A percentile compares a stretch with the other conserved stretches of the same genome.
These are phyloP conservation scores for Sphaerostilbella broomeana DNA, from an alignment of 2,329 filamentous ascomycete genomes.

Conservation along the genomic window DNA sequence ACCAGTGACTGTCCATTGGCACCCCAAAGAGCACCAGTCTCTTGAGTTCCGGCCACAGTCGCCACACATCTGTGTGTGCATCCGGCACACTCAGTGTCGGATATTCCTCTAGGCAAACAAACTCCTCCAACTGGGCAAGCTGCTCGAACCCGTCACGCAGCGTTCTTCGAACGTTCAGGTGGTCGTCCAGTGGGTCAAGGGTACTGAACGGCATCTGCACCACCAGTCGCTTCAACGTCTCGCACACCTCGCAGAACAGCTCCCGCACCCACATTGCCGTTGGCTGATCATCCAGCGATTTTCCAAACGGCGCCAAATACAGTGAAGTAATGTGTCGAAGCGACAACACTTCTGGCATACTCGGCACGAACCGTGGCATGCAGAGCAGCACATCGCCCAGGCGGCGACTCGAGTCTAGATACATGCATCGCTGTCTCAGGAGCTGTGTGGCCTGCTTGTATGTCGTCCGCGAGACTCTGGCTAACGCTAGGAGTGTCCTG, in stretches of 20 bases:
- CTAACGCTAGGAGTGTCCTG: slow-evolving; percentile 38
- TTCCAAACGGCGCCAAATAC: slow-evolving; percentile 34
- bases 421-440: slow-evolving; percentile 40
- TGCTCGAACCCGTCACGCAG: slow-evolving; percentile 40
- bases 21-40: slow-evolving; percentile 38
- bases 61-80: slow-evolving; percentile 35
- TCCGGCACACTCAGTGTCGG: slow-evolving; percentile 32
- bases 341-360: slow-evolving; percentile 22
- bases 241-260: slow-evolving; percentile 35
- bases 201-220: slow-evolving; percentile 42
- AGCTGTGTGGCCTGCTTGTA: slow-evolving; percentile 34
- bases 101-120: slow-evolving; percentile 42
- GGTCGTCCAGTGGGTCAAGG: slow-evolving; percentile 36
- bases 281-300: slow-evolving; percentile 32
- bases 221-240: slow-evolving; percentile 37
- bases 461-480: slow-evolving; percentile 36
- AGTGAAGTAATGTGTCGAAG: slow-evolving; percentile 33
- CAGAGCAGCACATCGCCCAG: slow-evolving; percentile 29
- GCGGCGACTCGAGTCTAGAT: slow-evolving; percentile 34
- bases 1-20: slow-evolving; percentile 29
- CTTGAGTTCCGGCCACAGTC: slow-evolving; percentile 35
- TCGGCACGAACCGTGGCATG: slow-evolving; percentile 27
- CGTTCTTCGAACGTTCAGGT: slow-evolving; percentile 31
- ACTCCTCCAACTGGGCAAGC: slow-evolving; percentile 39
- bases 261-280: slow-evolving; percentile 35